These are phyloP conservation scores for Podaxis mareebaensis DNA, from an alignment of 768 basidiomycete genomes.

Conservation along the genomic window DNA sequence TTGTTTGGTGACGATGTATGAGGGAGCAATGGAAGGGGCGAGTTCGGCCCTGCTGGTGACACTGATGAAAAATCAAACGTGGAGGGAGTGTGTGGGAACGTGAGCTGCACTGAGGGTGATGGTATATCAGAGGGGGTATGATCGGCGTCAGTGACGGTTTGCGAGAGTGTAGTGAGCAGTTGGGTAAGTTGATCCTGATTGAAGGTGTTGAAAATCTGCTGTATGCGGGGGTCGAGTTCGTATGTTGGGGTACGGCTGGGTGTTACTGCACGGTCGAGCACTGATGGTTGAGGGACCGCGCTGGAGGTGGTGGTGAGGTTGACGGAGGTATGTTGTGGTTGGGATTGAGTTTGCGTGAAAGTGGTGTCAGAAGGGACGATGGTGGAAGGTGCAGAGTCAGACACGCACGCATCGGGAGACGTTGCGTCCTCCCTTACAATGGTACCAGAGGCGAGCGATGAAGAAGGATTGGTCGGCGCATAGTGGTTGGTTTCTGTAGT, in stretches of 20 bases:
- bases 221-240: constrained; percentile 25
- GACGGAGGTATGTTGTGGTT: background rate
- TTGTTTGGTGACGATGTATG: too few species aligned
- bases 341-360: background rate
- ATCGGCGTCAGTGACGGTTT: constrained; percentile 15
- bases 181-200: constrained; percentile 52
- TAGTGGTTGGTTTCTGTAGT: constrained; percentile 17
- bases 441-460: background rate
- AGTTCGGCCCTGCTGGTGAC: too few species aligned
- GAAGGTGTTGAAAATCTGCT: constrained; percentile 32
- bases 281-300: background rate
- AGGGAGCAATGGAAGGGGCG: too few species aligned
- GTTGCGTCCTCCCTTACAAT: background rate
- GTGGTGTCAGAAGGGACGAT: background rate
- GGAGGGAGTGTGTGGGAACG: too few species aligned
- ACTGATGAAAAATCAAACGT: too few species aligned
- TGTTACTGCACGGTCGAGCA: background rate
- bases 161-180: constrained; percentile 38
- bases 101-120: too few species aligned
- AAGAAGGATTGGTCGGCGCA: background rate
- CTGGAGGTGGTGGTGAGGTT: constrained; percentile 15
- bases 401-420: too few species aligned
- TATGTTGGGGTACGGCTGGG: constrained; percentile 1
- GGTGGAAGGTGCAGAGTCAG: constrained; percentile 1
- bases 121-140: constrained; percentile 3